These are phyloP conservation scores for Fennellomyces sp. DNA, from an alignment of 371 early-diverging fungal genomes.

Conservation along the genomic window DNA sequence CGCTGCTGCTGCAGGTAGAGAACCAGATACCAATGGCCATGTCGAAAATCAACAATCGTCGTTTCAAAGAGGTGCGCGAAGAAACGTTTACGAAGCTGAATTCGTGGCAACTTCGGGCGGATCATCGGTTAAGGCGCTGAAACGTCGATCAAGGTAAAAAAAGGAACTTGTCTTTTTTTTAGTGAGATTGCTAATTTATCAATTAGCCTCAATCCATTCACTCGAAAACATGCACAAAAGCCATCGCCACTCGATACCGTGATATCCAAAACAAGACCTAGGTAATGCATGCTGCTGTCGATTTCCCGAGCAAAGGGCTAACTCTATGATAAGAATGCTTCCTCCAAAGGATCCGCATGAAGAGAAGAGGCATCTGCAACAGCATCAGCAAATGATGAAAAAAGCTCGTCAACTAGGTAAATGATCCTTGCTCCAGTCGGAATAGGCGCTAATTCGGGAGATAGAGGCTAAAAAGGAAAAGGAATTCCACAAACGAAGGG, in stretches of 20 bases:
- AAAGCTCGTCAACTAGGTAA: slow-evolving; percentile 41
- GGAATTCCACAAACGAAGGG: slow-evolving; percentile 21
- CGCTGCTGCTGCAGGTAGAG: slow-evolving; percentile 15
- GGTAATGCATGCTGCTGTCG: slow-evolving; percentile 34
- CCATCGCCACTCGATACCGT: slow-evolving; percentile 50
- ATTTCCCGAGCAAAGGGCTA: too few species aligned
- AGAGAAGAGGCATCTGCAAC: slow-evolving; percentile 53
- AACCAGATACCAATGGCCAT: slow-evolving; percentile 5
- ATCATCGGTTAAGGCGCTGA: slow-evolving; percentile 29
- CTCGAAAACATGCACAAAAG: slow-evolving; percentile 32
- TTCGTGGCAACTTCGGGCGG: slow-evolving; percentile 46
- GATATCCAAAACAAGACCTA: slow-evolving; percentile 52
- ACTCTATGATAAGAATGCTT: too few species aligned
- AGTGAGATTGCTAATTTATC: neutral
- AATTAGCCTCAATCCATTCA: slow-evolving; percentile 41
- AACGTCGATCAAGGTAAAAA: slow-evolving; percentile 39
- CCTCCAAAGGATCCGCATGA: slow-evolving; percentile 54
- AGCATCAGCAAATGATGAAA: slow-evolving; percentile 55
- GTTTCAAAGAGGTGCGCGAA: slow-evolving; percentile 32
- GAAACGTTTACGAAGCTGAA: slow-evolving; percentile 43
- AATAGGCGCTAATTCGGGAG: too few species aligned
- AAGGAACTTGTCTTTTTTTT: neutral
- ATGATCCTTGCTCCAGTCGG: neutral
- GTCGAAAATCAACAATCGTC: neutral
- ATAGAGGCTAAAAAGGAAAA: slow-evolving; percentile 41